Evolutionary conservation across 495 filamentous ascomycete species (phyloP), one percentile per base, ranked within the genome.

Genomic region (Penicillium manginii): DNA sequence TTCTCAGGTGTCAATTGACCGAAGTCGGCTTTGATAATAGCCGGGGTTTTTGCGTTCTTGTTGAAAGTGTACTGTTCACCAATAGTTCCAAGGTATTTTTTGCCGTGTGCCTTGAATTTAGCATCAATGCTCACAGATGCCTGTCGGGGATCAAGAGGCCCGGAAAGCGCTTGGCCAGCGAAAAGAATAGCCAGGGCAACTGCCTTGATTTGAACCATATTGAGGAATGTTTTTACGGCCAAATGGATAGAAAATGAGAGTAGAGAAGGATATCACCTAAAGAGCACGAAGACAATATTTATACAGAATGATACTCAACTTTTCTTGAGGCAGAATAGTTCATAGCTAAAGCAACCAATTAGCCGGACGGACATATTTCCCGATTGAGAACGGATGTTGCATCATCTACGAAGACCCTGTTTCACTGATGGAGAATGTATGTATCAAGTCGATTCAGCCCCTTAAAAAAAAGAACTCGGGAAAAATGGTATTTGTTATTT

Each of bases 1-100:
- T 84, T 84, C 72, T 83, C 81, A 0, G 80, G 78, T 10, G 79
- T 82, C 54, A 83, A 57, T 49, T 77, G 73, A 52, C 81, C 78
- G 43, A 83, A 84, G 58, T 83, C 68, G 1, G 74, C 68, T 50
- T 72, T 65, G 65, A 82, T 67, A 51, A 82, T 76, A 7, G 74
- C 72, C 39, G 64, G 47, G 35, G 45, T 47, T 11, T 61, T 58
- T n/a, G 50, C 10, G 19, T 61, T 58, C 21, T 61, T 70, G 60
- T 31, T 65, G 57, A 74, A 58, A 32, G 67, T 67, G 48, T 57
- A 51, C 35, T 60, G 67, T n/a, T 74, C 71, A 39, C 60, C 58
- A 52, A 54, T 55, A 18, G 50, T 73, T 40, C 71, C 71, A 23
- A 66, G n/a, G 31, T 68, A 68, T 23, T 68, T 68, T 52, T 68